phyloP scores from a whole-genome alignment of 306 rosid species.

The Prunus salicina region DNA sequence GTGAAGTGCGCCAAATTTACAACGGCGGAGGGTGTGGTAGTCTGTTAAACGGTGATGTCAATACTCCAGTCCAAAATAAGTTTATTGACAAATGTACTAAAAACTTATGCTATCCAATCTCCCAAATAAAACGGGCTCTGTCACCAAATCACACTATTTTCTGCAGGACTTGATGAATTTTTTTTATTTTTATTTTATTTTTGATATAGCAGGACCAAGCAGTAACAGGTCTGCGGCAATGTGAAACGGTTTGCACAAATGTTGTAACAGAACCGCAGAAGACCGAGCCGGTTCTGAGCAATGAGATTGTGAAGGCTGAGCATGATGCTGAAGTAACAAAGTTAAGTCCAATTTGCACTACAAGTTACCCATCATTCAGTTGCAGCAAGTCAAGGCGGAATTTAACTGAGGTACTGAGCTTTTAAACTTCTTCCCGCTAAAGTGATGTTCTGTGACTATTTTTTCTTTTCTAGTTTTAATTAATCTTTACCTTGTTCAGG shows the following conservation, averaged over 20 bases:
- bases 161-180: conserved; percentile 55
- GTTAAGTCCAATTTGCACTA: conserved; percentile 29
- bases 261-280: conserved; percentile 14
- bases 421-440: conserved; percentile 8
- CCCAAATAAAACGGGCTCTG: conserved; percentile 16
- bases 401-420: conserved; percentile 69
- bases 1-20: neutral
- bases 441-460: neutral
- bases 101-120: neutral
- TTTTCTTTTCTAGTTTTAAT: conserved; percentile 1
- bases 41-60: neutral
- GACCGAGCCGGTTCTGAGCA: conserved; percentile 24
- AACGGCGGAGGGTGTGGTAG: neutral
- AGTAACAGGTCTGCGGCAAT: conserved; percentile 32
- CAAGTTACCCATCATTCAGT: conserved; percentile 39
- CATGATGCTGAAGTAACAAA: conserved; percentile 42
- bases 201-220: conserved; percentile 69
- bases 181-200: conserved; percentile 35
- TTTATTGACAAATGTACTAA: neutral
- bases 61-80: neutral
- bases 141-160: conserved; percentile 42
- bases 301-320: conserved; percentile 36
- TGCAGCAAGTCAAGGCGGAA: conserved; percentile 62
- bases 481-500: conserved; percentile 36
- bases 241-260: conserved; percentile 27